A percentile compares a stretch with the other conserved stretches of the same genome.
Conservation (phyloP, 345 rosid genomes). For the Syzygium grande region DNA sequence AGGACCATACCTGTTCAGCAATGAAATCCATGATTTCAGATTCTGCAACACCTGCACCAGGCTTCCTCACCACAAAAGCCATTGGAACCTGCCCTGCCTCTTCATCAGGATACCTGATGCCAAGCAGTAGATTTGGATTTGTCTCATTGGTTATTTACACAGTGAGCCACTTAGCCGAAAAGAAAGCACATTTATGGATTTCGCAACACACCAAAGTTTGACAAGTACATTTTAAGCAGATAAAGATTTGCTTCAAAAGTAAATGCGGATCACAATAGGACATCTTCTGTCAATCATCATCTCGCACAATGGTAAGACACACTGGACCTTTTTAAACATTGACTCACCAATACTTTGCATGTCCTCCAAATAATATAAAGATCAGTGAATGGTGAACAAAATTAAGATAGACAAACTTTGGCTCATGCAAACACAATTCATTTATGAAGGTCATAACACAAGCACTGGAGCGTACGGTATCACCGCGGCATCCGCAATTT, state of each 20-base stretch:
- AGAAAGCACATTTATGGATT: background rate
- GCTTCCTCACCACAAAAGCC: slow-evolving; percentile 86
- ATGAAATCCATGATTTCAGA: slow-evolving; percentile 59
- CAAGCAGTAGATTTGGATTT: background rate
- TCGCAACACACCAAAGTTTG: background rate
- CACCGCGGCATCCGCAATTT: slow-evolving; percentile 81
- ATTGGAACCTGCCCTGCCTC: slow-evolving; percentile 95
- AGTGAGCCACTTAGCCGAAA: background rate
- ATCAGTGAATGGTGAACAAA: background rate
- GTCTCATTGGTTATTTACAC: background rate
- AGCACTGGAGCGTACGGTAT: slow-evolving; percentile 54
- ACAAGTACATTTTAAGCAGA: background rate
- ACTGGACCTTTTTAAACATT: background rate
- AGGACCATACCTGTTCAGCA: slow-evolving; percentile 50
- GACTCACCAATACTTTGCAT: background rate
- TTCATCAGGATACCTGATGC: slow-evolving; percentile 75
- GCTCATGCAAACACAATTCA: background rate
- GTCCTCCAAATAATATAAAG: background rate
- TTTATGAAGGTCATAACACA: background rate
- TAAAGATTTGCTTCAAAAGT: background rate
- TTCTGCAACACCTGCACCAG: slow-evolving; percentile 45
- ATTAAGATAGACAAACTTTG: background rate
- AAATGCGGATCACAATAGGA: background rate
- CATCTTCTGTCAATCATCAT: background rate
- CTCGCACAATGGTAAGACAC: background rate